A percentile compares a stretch with the other conserved stretches of the same genome.
Evolutionary conservation across 2,329 filamentous ascomycete genomes (phyloP).

Genomic region (Cytospora schulzeri): DNA sequence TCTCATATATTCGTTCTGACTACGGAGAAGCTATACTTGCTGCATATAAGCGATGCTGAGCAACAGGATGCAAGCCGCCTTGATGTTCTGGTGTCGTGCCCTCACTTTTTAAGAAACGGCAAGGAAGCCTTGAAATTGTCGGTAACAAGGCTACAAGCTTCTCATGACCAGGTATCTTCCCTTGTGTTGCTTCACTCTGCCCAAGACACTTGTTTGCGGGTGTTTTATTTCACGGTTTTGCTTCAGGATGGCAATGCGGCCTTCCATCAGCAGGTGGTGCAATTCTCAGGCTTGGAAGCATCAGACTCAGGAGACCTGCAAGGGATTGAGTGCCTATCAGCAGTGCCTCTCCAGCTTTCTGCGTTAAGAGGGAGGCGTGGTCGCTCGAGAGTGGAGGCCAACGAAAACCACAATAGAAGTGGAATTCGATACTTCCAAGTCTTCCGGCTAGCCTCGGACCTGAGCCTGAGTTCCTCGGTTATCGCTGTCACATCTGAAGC

Average conservation of each 20-base stretch:
- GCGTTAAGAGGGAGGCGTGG: not conserved
- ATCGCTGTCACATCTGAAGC: slow-evolving; percentile 8
- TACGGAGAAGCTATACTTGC: slow-evolving; percentile 50
- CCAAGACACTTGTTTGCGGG: slow-evolving; percentile 36
- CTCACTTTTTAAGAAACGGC: slow-evolving; percentile 45
- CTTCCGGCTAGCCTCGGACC: slow-evolving; percentile 44
- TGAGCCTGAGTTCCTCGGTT: slow-evolving; percentile 45
- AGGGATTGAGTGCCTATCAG: slow-evolving; percentile 20
- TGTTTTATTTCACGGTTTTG: slow-evolving; percentile 40
- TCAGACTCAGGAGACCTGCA: not conserved
- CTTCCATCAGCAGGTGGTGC: slow-evolving; percentile 41
- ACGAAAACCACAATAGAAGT: slow-evolving; percentile 36
- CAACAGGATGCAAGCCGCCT: slow-evolving; percentile 13
- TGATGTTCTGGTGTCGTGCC: slow-evolving; percentile 44
- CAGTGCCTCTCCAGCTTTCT: slow-evolving; percentile 17
- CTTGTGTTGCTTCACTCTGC: slow-evolving; percentile 42
- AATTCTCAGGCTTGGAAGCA: not conserved
- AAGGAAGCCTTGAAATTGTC: slow-evolving; percentile 45
- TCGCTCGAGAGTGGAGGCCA: not conserved
- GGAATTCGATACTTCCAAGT: slow-evolving; percentile 51
- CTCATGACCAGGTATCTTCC: slow-evolving; percentile 17
- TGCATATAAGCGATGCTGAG: slow-evolving; percentile 40
- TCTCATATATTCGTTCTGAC: slow-evolving; percentile 63
- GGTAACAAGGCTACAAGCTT: slow-evolving; percentile 29
- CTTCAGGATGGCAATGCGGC: slow-evolving; percentile 34